Conservation (phyloP, 2,329 filamentous ascomycete species). For the Monilinia vaccinii-corymbosi region DNA sequence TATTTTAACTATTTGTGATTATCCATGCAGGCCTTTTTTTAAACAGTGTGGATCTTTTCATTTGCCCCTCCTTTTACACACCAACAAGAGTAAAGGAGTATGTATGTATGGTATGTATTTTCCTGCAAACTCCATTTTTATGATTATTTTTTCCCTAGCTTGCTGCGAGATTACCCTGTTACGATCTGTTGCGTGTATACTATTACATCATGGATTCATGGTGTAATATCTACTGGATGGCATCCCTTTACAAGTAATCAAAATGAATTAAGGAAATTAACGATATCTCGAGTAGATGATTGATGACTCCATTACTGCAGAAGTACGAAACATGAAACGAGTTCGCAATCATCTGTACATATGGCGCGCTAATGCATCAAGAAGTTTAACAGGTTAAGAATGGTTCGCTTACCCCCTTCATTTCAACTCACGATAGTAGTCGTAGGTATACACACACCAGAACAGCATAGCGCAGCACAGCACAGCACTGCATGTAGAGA, state of each 20-base stretch:
- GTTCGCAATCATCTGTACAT: neutral
- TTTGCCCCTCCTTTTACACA: slow-evolving; percentile 2
- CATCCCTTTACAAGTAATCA: too few species aligned
- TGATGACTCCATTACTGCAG: too few species aligned
- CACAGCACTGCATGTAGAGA: too few species aligned
- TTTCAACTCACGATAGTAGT: neutral
- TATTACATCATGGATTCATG: too few species aligned
- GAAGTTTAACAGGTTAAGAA: neutral
- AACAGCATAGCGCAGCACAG: too few species aligned
- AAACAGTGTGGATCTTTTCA: neutral
- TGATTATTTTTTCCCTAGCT: neutral
- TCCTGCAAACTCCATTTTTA: neutral
- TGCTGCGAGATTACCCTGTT: too few species aligned
- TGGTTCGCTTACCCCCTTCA: slow-evolving; percentile 3
- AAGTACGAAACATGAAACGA: slow-evolving; percentile 4
- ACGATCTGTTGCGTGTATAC: too few species aligned
- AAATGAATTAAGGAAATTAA: neutral
- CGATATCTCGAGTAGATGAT: too few species aligned
- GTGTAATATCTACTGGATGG: too few species aligned
- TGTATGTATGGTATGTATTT: too few species aligned
- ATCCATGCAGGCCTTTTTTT: neutral
- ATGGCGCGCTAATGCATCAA: neutral
- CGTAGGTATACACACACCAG: too few species aligned
- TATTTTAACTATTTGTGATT: neutral
- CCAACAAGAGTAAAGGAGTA: too few species aligned